Base-by-base conservation (phyloP, 306 rosid genomes). In the Cucurbita argyrosperma region DNA sequence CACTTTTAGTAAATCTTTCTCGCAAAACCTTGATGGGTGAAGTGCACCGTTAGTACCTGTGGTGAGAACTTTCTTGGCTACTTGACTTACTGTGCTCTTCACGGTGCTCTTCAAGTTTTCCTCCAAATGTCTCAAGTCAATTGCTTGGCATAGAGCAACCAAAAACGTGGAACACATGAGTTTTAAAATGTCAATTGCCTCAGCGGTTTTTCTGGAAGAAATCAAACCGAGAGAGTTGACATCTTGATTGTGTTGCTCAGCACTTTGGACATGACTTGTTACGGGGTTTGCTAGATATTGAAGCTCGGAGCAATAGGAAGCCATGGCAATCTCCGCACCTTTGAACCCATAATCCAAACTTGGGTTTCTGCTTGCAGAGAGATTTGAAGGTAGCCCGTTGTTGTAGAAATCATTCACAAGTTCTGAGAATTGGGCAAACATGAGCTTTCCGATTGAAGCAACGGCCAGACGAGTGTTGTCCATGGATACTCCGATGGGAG, bases 251-350 rank as follows among this genome's bases (percentile, higher is more conserved):
- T 92, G 98, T 23, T 92, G 98, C 76, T 92, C 98, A 0, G 98
- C 96, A 61, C 98, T 92, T 38, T 92, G 96, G 55, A 92, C 98
- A 74, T 92, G 98, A 80, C 57, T 89, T 6, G 98, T 92, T 0
- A 92, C 98, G 0, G 98, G 98, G 43, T 92, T 92, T 0, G 92
- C 96, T 5, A 92, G 81, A 16, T 83, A 92, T 59, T 92, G 98
- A 42, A 92, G 87, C 37, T 92, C 98, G 0, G 98, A 92, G 56
- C 98, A 92, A 42, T 90, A 92, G 10, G 96, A 82, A 1, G 98
- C 98, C 98, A 92, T 92, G n/a, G 98, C 98, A 5, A 92, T 90
- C 76, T 92, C 98, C 45, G 96, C 80, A 1, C 98, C 98, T 78
- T 92, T 92, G 78, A 92, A 88, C 7, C 98, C 96, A 26, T 92